Evolutionary conservation across 139 green algal species (phyloP).

Genomic region (Tetraselmis chui): DNA sequence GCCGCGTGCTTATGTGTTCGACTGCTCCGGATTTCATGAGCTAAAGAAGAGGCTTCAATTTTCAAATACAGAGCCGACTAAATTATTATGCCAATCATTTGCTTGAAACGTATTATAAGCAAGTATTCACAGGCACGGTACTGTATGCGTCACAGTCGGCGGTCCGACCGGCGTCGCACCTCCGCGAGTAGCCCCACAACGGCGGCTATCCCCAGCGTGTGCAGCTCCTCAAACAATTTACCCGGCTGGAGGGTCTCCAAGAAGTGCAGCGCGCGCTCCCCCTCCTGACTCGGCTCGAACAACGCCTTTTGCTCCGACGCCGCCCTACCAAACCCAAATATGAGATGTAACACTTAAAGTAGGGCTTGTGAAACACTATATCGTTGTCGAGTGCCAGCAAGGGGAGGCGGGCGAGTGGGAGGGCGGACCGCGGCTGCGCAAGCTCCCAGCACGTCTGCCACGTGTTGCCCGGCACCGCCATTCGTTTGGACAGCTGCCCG

Average conservation of each 20-base stretch:
- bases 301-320: slow-evolving; percentile 49
- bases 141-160: no score
- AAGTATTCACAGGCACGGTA: no score
- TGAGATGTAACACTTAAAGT: no score
- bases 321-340: background rate
- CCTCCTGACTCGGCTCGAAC: slow-evolving; percentile 59
- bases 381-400: no score
- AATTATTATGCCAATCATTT: no score
- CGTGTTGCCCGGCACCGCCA: slow-evolving; percentile 23
- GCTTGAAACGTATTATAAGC: no score
- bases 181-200: slow-evolving; percentile 37
- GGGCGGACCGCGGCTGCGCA: slow-evolving; percentile 32
- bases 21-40: no score
- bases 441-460: slow-evolving; percentile 65
- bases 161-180: no score
- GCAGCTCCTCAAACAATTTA: slow-evolving; percentile 49
- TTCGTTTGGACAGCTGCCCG: slow-evolving; percentile 1
- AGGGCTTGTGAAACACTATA: no score
- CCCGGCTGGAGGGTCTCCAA: slow-evolving; percentile 59
- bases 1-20: background rate
- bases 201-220: slow-evolving; percentile 35
- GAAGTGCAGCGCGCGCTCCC: slow-evolving; percentile 68
- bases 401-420: no score
- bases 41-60: no score
- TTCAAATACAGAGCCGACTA: no score